These are phyloP conservation scores for Clitocybe nebularis DNA, from an alignment of 1,284 basidiomycete genomes.

Conservation along the genomic window DNA sequence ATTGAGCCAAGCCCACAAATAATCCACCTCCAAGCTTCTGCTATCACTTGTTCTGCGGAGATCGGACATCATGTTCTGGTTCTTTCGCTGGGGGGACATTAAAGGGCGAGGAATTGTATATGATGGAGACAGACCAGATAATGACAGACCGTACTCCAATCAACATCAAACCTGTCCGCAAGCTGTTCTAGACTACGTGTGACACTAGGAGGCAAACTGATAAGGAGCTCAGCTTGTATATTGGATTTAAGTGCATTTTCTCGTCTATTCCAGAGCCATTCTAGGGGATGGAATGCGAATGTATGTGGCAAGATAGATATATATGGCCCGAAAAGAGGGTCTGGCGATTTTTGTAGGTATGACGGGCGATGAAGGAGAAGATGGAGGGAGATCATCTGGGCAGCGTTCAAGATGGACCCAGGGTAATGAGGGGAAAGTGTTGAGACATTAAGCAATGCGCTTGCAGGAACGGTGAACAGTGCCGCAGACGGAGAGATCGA, in stretches of 20 bases:
- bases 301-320: slow-evolving; percentile 67
- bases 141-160: slow-evolving; percentile 47
- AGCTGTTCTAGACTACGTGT: slow-evolving; percentile 43
- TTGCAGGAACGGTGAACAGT: slow-evolving; percentile 66
- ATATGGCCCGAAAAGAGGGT: slow-evolving; percentile 71
- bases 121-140: slow-evolving; percentile 44
- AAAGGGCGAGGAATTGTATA: slow-evolving; percentile 3
- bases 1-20: slow-evolving; percentile 86
- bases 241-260: slow-evolving; percentile 11
- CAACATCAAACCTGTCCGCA: slow-evolving; percentile 50
- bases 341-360: slow-evolving; percentile 31
- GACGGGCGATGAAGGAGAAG: slow-evolving; percentile 49
- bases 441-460: slow-evolving; percentile 65
- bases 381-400: slow-evolving; percentile 60
- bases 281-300: slow-evolving; percentile 74
- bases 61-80: background rate
- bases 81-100: slow-evolving; percentile 21
- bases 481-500: slow-evolving; percentile 44
- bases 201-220: slow-evolving; percentile 49
- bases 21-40: slow-evolving; percentile 40
- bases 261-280: slow-evolving; percentile 51
- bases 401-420: slow-evolving; percentile 44
- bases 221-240: slow-evolving; percentile 30
- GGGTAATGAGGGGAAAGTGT: slow-evolving; percentile 61
- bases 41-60: too few relatives aligned